These are phyloP conservation scores for Xylogone sp. DNA, from an alignment of 2,329 filamentous ascomycete genomes.

Conservation along the genomic window DNA sequence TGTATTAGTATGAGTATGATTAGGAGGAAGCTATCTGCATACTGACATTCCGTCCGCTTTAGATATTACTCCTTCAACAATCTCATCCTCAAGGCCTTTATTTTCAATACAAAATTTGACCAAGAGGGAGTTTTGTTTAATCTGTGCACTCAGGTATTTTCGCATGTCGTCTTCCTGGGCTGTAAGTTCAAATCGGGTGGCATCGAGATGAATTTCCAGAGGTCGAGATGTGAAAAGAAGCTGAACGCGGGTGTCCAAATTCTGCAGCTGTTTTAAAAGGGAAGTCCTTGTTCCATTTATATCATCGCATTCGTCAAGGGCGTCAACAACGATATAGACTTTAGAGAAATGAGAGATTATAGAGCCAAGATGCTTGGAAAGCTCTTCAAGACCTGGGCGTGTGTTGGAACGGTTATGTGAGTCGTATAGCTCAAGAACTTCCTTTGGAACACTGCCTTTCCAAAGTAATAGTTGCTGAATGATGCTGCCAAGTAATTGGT, in stretches of 20 bases:
- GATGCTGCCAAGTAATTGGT: not conserved
- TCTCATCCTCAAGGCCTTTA: no score
- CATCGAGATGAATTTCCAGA: no score
- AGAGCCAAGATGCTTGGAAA: conserved; percentile 4
- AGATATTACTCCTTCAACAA: no score
- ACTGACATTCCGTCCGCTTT: conserved; percentile 1
- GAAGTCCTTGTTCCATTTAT: not conserved
- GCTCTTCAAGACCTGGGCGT: conserved; percentile 5
- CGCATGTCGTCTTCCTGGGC: not conserved
- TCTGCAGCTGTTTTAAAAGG: not conserved
- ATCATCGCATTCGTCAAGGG: not conserved
- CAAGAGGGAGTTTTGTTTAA: no score
- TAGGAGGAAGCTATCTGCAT: not conserved
- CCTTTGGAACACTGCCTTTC: not conserved
- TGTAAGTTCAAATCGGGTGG: not conserved
- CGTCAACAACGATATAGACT: not conserved
- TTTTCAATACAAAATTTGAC: no score
- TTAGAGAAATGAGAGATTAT: not conserved
- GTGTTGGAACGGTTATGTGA: not conserved
- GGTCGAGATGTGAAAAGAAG: not conserved
- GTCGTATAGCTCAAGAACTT: not conserved
- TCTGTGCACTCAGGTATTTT: no score
- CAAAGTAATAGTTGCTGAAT: not conserved
- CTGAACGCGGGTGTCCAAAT: not conserved
- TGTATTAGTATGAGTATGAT: not conserved